Evolutionary conservation across 306 rosid species (phyloP), one percentile per base, ranked within the genome.

Genomic region (Erythrophleum fordii): DNA sequence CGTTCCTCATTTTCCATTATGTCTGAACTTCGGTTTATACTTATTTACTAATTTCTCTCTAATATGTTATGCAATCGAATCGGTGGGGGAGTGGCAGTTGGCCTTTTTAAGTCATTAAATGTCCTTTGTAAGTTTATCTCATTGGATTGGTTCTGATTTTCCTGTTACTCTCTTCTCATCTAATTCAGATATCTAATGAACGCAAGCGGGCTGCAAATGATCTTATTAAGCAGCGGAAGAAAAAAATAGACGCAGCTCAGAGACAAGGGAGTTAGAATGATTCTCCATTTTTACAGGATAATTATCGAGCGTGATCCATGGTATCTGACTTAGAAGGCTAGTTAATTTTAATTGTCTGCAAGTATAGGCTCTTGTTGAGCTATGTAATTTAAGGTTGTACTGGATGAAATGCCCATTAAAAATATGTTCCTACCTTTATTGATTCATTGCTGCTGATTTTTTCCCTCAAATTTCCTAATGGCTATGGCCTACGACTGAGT

Each of bases 171-270:
- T 59, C 48, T 23, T 46, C 6, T 31, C 31, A 3, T 12, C 25
- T 75, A 25, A 35, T 39, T 69, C 94, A 95, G 99, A 91, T 69
- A 37, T 85, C 93, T 66, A 89, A 86, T 56, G 35, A 83, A 46
- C 88, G 86, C 69, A 95, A 93, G 93, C 84, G 61, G 83, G 86
- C 58, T 25, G n/a, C 83, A 3, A 5, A 46, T 65, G 88, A 85
- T 76, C 61, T 67, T 29, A 78, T 93, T n/a, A 82, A 71, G 81
- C 84, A 87, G 72, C 82, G 99, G 84, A 93, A 86, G 87, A 89
- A 77, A 87, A 90, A 87, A 56, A 76, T 89, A 52, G 85, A 84
- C 17, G 93, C 76, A 83, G 85, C 91, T 68, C 39, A 83, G 75
- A 70, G 83, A 65, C 46, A 52, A 79, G 82, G 74, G 45, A 58